Percentiles rank a stretch among this genome's conserved stretches.
Conservation (phyloP, 345 rosid genomes). For the Boechera retrofracta region DNA sequence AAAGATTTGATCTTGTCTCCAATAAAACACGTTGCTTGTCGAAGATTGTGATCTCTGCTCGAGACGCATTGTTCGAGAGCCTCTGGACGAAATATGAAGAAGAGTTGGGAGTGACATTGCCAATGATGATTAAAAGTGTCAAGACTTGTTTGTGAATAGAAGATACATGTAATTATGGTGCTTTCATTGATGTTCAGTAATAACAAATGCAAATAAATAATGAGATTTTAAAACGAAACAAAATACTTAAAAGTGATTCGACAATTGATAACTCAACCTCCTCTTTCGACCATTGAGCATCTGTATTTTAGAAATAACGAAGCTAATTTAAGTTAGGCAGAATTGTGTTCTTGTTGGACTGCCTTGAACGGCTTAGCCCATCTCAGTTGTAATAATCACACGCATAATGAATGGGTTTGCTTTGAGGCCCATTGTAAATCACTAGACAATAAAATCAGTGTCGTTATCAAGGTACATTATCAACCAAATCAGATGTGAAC, state of each 20-base stretch:
- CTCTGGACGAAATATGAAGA: constrained; percentile 54
- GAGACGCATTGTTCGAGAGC: constrained; percentile 73
- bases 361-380: not conserved
- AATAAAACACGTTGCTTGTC: constrained; percentile 62
- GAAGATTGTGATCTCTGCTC: constrained; percentile 66
- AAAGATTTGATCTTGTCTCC: constrained; percentile 63
- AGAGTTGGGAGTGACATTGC: constrained; percentile 33
- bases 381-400: not conserved
- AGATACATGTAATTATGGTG: constrained; percentile 6
- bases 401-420: not conserved
- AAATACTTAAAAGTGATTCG: too few relatives aligned
- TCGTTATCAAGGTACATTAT: too few relatives aligned
- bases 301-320: not conserved
- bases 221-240: not conserved
- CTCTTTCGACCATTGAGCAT: not conserved
- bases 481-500: too few relatives aligned
- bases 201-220: not conserved
- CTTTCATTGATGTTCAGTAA: constrained; percentile 3
- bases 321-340: too few relatives aligned
- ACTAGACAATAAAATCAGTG: too few relatives aligned
- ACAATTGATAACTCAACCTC: not conserved
- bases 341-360: not conserved
- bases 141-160: constrained; percentile 29
- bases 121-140: constrained; percentile 14
- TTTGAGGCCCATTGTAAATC: not conserved